A percentile compares a stretch with the other conserved stretches of the same genome.
phyloP scores from a whole-genome alignment of 192 early-diverging fungal species.

The Pilobolus umbonatus region DNA sequence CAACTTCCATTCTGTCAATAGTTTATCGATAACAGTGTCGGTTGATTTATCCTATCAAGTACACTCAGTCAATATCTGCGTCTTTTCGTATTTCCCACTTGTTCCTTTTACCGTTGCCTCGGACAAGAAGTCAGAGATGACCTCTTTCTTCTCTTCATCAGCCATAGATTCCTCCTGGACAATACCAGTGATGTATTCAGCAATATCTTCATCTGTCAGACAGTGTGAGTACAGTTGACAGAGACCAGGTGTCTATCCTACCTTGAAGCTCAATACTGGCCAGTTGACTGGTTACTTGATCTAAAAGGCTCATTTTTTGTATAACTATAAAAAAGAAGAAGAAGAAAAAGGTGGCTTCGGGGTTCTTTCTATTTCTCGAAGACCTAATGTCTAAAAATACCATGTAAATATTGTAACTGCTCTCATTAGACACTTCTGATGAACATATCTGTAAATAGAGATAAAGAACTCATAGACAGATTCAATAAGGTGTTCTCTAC shows the following conservation, averaged over 20 bases:
- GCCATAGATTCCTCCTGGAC: constrained; percentile 58
- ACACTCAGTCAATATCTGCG: not conserved
- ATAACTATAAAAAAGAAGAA: not conserved
- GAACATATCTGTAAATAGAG: constrained; percentile 1
- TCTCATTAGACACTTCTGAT: not conserved
- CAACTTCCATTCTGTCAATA: constrained; percentile 42
- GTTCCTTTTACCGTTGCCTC: constrained; percentile 43
- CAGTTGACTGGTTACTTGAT: constrained; percentile 22
- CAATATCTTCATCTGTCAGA: constrained; percentile 25
- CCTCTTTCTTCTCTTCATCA: constrained; percentile 61
- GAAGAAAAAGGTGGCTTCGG: not conserved
- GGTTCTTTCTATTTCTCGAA: not conserved
- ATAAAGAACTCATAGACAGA: not conserved
- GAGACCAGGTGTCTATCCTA: not conserved
- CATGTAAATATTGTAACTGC: no score
- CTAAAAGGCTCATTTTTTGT: constrained; percentile 16
- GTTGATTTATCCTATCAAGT: constrained; percentile 38
- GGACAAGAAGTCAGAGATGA: constrained; percentile 61
- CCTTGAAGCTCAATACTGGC: constrained; percentile 26
- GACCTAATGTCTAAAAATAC: not conserved
- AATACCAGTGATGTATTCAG: constrained; percentile 66
- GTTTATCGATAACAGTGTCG: constrained; percentile 34
- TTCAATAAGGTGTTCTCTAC: constrained; percentile 8
- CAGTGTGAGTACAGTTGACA: not conserved
- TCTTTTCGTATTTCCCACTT: not conserved